Conservation (phyloP, 306 rosid genomes). For the Inga oerstediana region DNA sequence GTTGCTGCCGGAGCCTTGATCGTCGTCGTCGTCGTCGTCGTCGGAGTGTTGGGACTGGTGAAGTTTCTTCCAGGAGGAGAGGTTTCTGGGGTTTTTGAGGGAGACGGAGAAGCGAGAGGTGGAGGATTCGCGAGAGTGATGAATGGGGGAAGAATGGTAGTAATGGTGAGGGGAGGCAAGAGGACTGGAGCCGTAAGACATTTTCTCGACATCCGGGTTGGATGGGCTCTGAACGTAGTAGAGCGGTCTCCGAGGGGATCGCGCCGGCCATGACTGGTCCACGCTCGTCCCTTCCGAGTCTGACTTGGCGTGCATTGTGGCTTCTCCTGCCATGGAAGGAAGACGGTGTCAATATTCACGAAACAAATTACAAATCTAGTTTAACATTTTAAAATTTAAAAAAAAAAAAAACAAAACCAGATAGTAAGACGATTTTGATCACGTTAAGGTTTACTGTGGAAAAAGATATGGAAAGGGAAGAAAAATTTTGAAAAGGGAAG, state of each 20-base stretch:
- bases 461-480: background rate
- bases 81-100: conserved; percentile 56
- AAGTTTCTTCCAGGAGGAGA: conserved; percentile 65
- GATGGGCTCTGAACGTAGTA: conserved; percentile 98
- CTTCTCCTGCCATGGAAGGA: background rate
- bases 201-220: conserved; percentile 86
- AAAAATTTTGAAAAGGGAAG: background rate
- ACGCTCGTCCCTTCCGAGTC: conserved; percentile 85
- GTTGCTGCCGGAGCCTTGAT: conserved; percentile 35
- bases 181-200: conserved; percentile 93
- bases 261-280: conserved; percentile 70
- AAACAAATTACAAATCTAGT: background rate
- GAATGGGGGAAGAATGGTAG: conserved; percentile 82
- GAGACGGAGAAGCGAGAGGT: conserved; percentile 93
- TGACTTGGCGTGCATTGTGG: conserved; percentile 73
- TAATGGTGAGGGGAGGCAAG: conserved; percentile 72
- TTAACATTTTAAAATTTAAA: background rate
- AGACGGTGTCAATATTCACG: background rate
- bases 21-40: conserved; percentile 23
- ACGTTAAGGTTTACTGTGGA: background rate
- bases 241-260: conserved; percentile 78
- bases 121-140: conserved; percentile 96
- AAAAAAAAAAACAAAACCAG: too few relatives aligned
- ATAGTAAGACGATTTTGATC: background rate
- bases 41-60: conserved; percentile 25